Evolutionary conservation across 129 eudicot genomes (phyloP), one percentile per base, ranked within the genome.

Genomic region (Deinandra increscens): DNA sequence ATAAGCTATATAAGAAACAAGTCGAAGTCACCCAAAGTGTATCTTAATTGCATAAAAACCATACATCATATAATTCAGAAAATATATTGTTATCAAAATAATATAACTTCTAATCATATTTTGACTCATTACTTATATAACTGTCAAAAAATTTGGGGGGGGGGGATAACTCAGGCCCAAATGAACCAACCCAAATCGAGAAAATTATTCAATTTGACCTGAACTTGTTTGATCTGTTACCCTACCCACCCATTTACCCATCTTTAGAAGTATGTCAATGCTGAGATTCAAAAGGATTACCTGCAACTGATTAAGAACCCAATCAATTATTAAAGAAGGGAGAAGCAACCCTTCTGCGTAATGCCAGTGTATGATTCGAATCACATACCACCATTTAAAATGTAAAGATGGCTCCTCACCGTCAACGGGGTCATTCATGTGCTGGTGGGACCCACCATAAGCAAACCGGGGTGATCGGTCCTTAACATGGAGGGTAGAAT

Each of bases 381-480:
- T 97, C 75, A 94, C 85, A 79, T 94, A 94, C 95, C 99, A 87
- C 99, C 99, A 94, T 69, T 94, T 94, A 64, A 82, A 87, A 69
- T 94, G 84, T 64, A 89, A 78, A 12, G 97, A 82, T 18, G 95
- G 95, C 71, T 89, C 99, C 36, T 85, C 93, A 66, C 78, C 79
- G 69, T 83, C 93, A 42, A 6, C 39, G 3, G 79, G 36, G 51
- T 85, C 90, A 61, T 67, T 69, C 70, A 84, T 93, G 69, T 81
- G 85, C 72, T 81, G 95, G 66, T 81, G 37, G 9, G 95, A 78
- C 60, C 94, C 91, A 70, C 79, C 78, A 81, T 81, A 86, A n/a
- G 68, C 70, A 78, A 81, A 78, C 72, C 84, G 98, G 43, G 84
- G 69, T 63, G 96, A 82, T 38, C 91, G 80, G 31, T 92, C 95